Evolutionary conservation across 495 filamentous ascomycete species (phyloP).

Genomic region (Penicillium coffeae): DNA sequence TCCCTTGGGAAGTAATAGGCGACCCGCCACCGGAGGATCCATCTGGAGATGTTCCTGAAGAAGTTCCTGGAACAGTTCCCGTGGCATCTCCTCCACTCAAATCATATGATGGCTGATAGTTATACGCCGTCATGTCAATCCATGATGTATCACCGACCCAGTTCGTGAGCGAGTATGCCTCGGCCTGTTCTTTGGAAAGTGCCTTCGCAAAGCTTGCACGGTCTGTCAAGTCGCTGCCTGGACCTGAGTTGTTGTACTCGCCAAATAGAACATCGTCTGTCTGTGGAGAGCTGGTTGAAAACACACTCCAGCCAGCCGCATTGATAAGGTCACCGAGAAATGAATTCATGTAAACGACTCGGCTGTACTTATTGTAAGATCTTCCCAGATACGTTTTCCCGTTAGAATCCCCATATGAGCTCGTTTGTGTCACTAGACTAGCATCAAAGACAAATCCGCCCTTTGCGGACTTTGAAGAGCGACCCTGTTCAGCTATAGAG

Average conservation of each 20-base stretch:
- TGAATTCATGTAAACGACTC: conserved; percentile 5
- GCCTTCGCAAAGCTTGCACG: background rate
- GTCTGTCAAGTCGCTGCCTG: background rate
- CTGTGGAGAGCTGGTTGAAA: background rate
- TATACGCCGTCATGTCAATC: conserved; percentile 7
- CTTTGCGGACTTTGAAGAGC: background rate
- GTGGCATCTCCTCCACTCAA: background rate
- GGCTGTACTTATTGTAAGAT: background rate
- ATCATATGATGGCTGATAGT: conserved; percentile 2
- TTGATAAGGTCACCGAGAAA: background rate
- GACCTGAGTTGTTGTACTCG: conserved; percentile 2
- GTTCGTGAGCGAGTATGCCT: background rate
- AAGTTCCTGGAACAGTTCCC: background rate
- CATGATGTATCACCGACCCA: conserved; percentile 6
- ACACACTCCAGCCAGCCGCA: background rate
- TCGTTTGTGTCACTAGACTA: background rate
- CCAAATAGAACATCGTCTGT: conserved; percentile 1
- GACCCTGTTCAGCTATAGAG: background rate
- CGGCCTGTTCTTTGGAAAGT: background rate
- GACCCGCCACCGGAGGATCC: background rate
- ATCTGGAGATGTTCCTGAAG: background rate
- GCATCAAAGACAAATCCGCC: conserved; percentile 5
- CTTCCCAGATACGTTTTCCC: background rate
- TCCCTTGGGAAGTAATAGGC: background rate
- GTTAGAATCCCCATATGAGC: background rate